Conservation (phyloP, 495 filamentous ascomycete species). For the Penicillium riverlandense region DNA sequence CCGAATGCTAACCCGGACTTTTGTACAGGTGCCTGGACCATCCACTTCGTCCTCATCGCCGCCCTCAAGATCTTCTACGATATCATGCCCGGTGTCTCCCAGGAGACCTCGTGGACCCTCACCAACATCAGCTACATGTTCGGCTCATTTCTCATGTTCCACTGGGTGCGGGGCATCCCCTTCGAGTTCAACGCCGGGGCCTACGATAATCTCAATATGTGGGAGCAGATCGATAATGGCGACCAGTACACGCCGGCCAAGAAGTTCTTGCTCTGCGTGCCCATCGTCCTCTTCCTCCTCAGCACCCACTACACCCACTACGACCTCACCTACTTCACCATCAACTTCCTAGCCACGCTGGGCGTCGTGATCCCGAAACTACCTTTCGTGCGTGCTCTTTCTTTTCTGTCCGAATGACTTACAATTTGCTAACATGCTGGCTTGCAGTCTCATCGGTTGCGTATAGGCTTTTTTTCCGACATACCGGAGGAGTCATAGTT, state of each 20-base stretch:
- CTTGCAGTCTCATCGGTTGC: conserved; percentile 39
- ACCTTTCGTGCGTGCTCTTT: conserved; percentile 64
- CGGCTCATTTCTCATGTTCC: conserved; percentile 98
- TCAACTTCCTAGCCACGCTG: conserved; percentile 89
- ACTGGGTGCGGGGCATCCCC: conserved; percentile 94
- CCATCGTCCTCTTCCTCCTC: conserved; percentile 86
- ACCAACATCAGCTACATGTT: conserved; percentile 99
- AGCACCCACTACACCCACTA: conserved; percentile 99
- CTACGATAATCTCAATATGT: conserved; percentile 99
- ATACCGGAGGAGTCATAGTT: conserved; percentile 36
- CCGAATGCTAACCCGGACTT: conserved; percentile 5
- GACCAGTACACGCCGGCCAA: conserved; percentile 98
- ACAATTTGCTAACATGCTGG: conserved; percentile 14
- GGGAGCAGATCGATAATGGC: conserved; percentile 99
- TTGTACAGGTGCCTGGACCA: conserved; percentile 82
- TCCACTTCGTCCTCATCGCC: conserved; percentile 87
- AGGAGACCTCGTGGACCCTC: conserved; percentile 96
- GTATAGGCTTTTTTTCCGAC: conserved; percentile 42
- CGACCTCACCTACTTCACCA: conserved; percentile 89
- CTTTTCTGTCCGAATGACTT: no score
- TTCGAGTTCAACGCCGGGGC: conserved; percentile 99
- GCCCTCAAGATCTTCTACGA: conserved; percentile 91
- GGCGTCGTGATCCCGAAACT: conserved; percentile 93
- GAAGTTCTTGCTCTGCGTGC: conserved; percentile 93
- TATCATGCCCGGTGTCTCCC: conserved; percentile 87